Base-by-base conservation (phyloP, 1,139 yeast species). In the Suhomyces anneliseae region DNA sequence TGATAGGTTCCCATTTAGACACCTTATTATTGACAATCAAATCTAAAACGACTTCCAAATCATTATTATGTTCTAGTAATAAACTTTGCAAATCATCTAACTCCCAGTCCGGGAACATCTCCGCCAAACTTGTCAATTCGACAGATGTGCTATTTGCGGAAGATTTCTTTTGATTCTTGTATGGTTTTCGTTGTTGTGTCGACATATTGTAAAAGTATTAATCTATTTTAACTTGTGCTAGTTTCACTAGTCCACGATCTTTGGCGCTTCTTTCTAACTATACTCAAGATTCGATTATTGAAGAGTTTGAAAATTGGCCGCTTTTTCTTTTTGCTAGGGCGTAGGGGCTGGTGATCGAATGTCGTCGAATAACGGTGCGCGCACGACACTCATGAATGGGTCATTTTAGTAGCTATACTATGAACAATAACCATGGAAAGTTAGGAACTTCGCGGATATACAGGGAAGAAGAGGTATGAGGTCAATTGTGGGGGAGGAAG, bases 81-180 rank as follows among this genome's bases (percentile, higher is more conserved):
- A 90, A 83, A 46, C 86, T 81, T 45, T 78, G 71, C 65, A 93
- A 82, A 65, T 93, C 99, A 39, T 88, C 96, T 45, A 80, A 76
- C 48, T 89, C 82, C 99, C 99, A 93, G 64, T 89, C 97, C 38
- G 97, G 96, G 73, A 93, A 92, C 76, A 93, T 76, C 66, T 93
- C 98, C 47, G 78, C 70, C 61, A 93, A 79, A 43, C 87, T 80
- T 51, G 76, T 70, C 58, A 90, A 74, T 54, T 72, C 74, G 42
- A 54, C 52, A 32, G 60, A 49, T 39, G 57, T 54, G 45, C 51
- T 56, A 45, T 49, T 54, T 33, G 44, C 43, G 45, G 50, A 38
- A 66, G 74, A 74, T 63, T 76, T 79, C 60, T 74, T 74, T 54
- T 74, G 78, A 59, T 70, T 75, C 62, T 69, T 72, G 59, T 65